Percentiles rank a stretch among this genome's conserved stretches.
These are phyloP conservation scores for Ustilago bromivora DNA, from an alignment of 1,284 basidiomycete genomes.

Conservation along the genomic window DNA sequence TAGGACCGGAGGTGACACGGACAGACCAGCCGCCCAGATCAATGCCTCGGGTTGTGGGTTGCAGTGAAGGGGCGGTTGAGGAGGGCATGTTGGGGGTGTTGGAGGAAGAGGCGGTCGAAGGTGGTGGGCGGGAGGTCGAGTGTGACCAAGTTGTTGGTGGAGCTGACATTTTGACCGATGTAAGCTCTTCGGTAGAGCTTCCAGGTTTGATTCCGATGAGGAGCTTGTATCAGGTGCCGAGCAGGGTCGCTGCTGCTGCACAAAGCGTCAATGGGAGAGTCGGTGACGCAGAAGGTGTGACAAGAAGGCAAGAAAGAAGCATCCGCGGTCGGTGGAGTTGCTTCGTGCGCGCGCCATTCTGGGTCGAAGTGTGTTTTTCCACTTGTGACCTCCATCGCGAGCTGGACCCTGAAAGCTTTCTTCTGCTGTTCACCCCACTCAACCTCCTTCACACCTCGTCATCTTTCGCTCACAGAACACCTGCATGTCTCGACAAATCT, in stretches of 20 bases:
- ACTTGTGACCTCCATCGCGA: neutral
- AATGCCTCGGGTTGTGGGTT: constrained; percentile 55
- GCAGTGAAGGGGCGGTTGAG: constrained; percentile 25
- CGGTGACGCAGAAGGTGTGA: neutral
- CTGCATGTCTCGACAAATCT: neutral
- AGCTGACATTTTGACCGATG: constrained; percentile 14
- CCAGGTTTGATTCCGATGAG: neutral
- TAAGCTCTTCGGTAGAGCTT: neutral
- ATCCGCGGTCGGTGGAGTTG: neutral
- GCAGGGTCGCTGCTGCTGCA: neutral
- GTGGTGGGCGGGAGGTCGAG: constrained; percentile 1
- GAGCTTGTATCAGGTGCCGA: no score
- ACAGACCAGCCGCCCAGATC: constrained; percentile 62
- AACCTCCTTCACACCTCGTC: neutral
- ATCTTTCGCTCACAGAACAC: neutral
- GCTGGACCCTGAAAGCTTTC: constrained; percentile 14
- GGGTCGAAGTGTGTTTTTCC: neutral
- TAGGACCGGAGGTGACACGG: constrained; percentile 57
- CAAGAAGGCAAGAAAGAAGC: neutral
- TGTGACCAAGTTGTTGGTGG: constrained; percentile 34
- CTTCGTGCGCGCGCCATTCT: constrained; percentile 24
- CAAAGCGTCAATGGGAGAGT: neutral
- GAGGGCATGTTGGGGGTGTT: constrained; percentile 11
- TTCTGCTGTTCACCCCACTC: neutral
- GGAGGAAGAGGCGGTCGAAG: constrained; percentile 17